A percentile compares a stretch with the other conserved stretches of the same genome.
Evolutionary conservation across 768 basidiomycete species (phyloP).

Genomic region (Boletellus sp.): DNA sequence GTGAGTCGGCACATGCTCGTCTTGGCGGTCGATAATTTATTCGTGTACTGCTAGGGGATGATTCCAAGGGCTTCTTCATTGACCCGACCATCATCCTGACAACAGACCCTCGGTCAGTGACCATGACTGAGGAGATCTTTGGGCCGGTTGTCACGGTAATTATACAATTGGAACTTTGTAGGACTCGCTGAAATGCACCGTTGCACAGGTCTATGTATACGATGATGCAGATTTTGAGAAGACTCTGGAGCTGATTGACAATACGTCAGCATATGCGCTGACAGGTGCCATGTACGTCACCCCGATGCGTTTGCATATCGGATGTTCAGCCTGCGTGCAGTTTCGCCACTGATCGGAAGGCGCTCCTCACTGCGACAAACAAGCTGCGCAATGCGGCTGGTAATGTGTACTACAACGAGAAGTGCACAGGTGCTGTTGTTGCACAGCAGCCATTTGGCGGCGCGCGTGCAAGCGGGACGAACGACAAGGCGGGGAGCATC

Average conservation of each 20-base stretch:
- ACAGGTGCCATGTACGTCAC: constrained; percentile 86
- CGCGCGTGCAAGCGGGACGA: constrained; percentile 88
- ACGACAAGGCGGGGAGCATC: constrained; percentile 94
- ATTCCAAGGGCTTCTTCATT: constrained; percentile 89
- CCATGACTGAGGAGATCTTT: constrained; percentile 95
- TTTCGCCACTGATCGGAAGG: constrained; percentile 79
- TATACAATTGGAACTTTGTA: constrained; percentile 11
- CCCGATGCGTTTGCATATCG: background rate
- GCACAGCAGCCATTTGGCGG: constrained; percentile 99
- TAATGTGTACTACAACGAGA: constrained; percentile 97
- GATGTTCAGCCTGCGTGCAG: constrained; percentile 37
- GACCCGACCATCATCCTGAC: constrained; percentile 93
- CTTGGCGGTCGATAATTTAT: background rate
- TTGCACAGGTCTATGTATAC: constrained; percentile 73
- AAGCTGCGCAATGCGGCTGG: constrained; percentile 88
- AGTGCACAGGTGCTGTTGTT: constrained; percentile 96
- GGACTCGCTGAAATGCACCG: background rate
- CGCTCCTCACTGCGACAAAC: constrained; percentile 75
- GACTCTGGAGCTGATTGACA: constrained; percentile 83
- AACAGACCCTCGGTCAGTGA: constrained; percentile 83
- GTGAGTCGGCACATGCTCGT: constrained; percentile 35
- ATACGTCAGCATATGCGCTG: constrained; percentile 81
- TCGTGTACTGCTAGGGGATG: constrained; percentile 52
- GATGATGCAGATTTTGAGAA: constrained; percentile 84
- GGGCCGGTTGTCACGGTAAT: constrained; percentile 88